These are phyloP conservation scores for Trametes maxima DNA, from an alignment of 768 basidiomycete genomes.

Conservation along the genomic window DNA sequence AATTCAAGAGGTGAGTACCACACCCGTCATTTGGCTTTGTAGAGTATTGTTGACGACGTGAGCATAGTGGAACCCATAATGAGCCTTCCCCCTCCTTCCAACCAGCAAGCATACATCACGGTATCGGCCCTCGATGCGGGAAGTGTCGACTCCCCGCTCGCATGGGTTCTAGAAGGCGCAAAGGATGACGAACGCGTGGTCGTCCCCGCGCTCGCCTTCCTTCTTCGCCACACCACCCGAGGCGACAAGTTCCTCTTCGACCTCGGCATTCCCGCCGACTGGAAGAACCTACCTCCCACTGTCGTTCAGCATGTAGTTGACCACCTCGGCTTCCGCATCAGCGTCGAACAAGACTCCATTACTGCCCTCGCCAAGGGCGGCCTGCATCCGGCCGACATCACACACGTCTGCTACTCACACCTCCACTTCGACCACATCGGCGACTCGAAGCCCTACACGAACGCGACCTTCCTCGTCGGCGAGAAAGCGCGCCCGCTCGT, in stretches of 20 bases:
- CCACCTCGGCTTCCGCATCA: constrained; percentile 8
- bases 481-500: constrained; percentile 40
- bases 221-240: constrained; percentile 46
- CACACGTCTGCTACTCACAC: constrained; percentile 52
- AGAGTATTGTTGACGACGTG: background rate
- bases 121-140: constrained; percentile 62
- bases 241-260: constrained; percentile 49
- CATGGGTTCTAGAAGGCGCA: constrained; percentile 36
- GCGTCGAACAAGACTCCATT: constrained; percentile 35
- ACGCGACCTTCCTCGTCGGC: constrained; percentile 51
- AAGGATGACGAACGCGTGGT: constrained; percentile 21
- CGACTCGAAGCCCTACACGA: constrained; percentile 47
- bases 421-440: constrained; percentile 58
- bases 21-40: no score
- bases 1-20: background rate
- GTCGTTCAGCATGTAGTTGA: background rate
- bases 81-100: constrained; percentile 42
- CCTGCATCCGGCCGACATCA: constrained; percentile 43
- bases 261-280: constrained; percentile 53
- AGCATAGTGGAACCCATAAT: background rate
- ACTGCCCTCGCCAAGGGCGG: constrained; percentile 57
- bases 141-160: constrained; percentile 41
- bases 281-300: constrained; percentile 11
- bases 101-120: constrained; percentile 50
- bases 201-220: constrained; percentile 53